Conservation (phyloP, 2,329 filamentous ascomycete genomes). For the Akanthomyces muscarius region DNA sequence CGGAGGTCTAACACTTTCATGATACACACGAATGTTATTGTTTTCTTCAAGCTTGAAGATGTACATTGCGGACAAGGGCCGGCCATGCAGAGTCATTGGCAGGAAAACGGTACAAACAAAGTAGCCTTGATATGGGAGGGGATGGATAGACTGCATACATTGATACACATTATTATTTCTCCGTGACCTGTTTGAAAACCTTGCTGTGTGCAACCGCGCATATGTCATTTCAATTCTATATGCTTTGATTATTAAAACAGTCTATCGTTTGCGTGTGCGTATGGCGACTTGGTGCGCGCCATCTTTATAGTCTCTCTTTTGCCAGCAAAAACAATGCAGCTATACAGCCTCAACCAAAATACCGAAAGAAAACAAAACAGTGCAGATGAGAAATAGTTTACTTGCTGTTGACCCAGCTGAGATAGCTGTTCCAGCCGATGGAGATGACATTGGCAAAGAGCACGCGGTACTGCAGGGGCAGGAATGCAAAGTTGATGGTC, state of each 20-base stretch:
- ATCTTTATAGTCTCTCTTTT: not conserved
- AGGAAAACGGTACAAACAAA: not conserved
- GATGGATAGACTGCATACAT: not conserved
- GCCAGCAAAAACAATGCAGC: not conserved
- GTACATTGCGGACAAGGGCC: not conserved
- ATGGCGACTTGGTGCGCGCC: not conserved
- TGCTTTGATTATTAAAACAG: conserved; percentile 10
- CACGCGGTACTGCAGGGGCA: conserved; percentile 78
- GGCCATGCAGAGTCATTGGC: not conserved
- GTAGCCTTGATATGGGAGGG: not conserved
- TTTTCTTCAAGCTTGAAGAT: not conserved
- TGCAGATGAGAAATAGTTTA: conserved; percentile 18
- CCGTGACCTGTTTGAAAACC: not conserved
- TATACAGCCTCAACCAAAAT: no score
- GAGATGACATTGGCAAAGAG: conserved; percentile 82
- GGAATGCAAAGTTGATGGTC: conserved; percentile 79
- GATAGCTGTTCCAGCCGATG: conserved; percentile 62
- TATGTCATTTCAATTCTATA: conserved; percentile 8
- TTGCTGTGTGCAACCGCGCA: not conserved
- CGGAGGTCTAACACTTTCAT: conserved; percentile 51
- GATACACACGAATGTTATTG: not conserved
- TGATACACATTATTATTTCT: not conserved
- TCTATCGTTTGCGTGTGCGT: not conserved
- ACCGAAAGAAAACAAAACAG: not conserved
- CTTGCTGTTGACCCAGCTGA: conserved; percentile 57